Percentiles rank a stretch among this genome's conserved stretches.
Evolutionary conservation across 257 asterid species (phyloP).

Genomic region (Solanum corneliomulleri): DNA sequence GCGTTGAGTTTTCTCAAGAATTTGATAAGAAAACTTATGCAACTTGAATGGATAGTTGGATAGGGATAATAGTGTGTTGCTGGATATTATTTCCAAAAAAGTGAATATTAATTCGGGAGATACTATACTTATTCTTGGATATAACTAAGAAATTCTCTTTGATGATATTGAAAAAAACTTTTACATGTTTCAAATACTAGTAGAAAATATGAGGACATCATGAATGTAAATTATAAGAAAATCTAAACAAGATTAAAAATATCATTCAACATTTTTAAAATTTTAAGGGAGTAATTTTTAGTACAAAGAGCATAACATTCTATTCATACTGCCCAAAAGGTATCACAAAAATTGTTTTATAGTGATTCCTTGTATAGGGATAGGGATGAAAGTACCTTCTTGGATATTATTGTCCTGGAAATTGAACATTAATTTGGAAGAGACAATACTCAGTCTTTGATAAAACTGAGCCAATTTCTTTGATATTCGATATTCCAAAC

Average conservation of each 20-base stretch:
- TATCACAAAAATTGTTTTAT: background rate
- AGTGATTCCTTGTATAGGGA: background rate
- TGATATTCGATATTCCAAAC: background rate
- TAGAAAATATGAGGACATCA: background rate
- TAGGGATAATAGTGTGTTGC: background rate
- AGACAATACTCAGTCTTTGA: background rate
- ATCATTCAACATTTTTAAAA: background rate
- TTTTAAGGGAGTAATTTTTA: background rate
- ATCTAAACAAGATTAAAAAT: background rate
- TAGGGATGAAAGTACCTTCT: background rate
- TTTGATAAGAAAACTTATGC: background rate
- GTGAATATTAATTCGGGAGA: background rate
- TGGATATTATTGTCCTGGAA: background rate
- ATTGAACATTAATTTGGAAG: background rate
- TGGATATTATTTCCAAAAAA: background rate
- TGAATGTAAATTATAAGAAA: background rate
- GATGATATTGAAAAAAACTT: background rate
- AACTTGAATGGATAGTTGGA: background rate
- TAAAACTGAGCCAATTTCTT: background rate
- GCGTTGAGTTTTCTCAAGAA: background rate
- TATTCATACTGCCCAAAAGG: background rate
- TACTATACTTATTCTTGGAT: background rate
- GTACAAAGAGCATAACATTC: background rate
- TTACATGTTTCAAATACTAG: background rate
- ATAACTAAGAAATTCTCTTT: background rate